Percentiles rank a stretch among this genome's conserved stretches.
phyloP scores from a whole-genome alignment of 352 stramenopile genomes.

The Pythium phragmitis region DNA sequence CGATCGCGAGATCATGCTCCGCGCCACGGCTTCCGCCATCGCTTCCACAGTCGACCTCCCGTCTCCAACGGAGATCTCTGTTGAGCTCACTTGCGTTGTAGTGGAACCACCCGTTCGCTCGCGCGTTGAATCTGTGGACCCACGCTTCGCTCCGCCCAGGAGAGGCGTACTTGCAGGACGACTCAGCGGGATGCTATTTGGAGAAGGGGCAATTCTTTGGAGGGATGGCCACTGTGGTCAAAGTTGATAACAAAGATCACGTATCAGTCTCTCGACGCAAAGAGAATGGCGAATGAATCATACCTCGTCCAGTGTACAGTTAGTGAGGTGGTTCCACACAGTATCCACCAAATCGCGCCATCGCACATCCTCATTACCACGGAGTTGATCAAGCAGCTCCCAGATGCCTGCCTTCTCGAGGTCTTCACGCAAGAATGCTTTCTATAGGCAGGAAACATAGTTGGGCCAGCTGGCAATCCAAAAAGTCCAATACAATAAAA shows the following conservation, averaged over 20 bases:
- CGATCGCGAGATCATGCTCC: conserved; percentile 7
- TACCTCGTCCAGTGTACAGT: conserved; percentile 24
- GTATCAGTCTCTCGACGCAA: neutral
- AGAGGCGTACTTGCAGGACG: conserved; percentile 8
- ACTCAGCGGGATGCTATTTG: neutral
- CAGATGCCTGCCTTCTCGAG: conserved; percentile 8
- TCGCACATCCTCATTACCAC: neutral
- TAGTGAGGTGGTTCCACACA: conserved; percentile 11
- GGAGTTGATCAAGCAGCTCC: conserved; percentile 7
- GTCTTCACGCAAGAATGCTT: conserved; percentile 22
- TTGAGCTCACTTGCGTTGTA: neutral
- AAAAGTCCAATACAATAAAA: neutral
- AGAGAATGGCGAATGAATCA: neutral
- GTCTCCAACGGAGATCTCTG: neutral
- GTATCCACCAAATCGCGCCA: conserved; percentile 10
- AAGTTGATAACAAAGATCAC: neutral
- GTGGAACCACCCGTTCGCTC: neutral
- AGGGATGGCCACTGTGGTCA: conserved; percentile 5
- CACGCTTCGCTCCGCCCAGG: neutral
- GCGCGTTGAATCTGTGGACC: conserved; percentile 1
- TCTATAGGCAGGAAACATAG: conserved; percentile 2
- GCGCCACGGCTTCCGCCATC: conserved; percentile 16
- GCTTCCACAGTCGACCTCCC: conserved; percentile 2
- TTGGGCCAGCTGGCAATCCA: neutral
- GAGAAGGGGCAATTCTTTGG: conserved; percentile 1